These are phyloP conservation scores for Paragyromitra xinjiangensis DNA, from an alignment of 495 filamentous ascomycete genomes.

Conservation along the genomic window DNA sequence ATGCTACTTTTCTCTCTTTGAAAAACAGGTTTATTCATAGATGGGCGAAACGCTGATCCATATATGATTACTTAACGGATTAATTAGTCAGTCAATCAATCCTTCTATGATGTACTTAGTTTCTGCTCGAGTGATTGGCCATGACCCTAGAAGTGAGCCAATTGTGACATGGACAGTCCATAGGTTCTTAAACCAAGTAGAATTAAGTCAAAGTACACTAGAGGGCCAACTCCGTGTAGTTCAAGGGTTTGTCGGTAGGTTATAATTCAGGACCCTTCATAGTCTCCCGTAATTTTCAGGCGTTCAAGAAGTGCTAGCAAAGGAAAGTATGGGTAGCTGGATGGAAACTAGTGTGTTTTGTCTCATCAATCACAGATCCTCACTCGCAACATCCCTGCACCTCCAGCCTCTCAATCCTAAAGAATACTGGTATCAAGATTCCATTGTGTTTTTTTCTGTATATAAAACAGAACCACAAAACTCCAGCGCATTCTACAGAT, in stretches of 20 bases:
- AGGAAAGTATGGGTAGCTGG: too few species aligned
- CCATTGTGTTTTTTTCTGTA: conserved; percentile 1
- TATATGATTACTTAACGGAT: too few species aligned
- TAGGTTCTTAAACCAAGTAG: neutral
- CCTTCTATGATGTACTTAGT: neutral
- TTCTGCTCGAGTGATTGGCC: neutral
- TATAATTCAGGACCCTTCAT: too few species aligned
- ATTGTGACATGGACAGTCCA: too few species aligned
- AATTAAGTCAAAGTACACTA: too few species aligned
- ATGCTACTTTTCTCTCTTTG: too few species aligned
- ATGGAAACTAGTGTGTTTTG: neutral
- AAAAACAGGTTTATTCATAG: neutral
- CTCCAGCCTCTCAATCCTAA: neutral
- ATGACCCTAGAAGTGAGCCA: neutral
- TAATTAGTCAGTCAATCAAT: too few species aligned
- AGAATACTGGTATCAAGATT: conserved; percentile 2
- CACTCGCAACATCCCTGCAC: neutral
- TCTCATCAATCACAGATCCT: neutral
- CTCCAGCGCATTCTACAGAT: conserved; percentile 12
- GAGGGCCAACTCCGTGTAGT: too few species aligned
- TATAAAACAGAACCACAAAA: conserved; percentile 29
- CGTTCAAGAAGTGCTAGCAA: too few species aligned
- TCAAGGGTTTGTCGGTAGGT: too few species aligned
- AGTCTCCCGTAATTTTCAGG: too few species aligned
- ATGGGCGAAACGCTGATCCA: too few species aligned